phyloP scores from a whole-genome alignment of 148 eudicot genomes.

The Chenopodium album region DNA sequence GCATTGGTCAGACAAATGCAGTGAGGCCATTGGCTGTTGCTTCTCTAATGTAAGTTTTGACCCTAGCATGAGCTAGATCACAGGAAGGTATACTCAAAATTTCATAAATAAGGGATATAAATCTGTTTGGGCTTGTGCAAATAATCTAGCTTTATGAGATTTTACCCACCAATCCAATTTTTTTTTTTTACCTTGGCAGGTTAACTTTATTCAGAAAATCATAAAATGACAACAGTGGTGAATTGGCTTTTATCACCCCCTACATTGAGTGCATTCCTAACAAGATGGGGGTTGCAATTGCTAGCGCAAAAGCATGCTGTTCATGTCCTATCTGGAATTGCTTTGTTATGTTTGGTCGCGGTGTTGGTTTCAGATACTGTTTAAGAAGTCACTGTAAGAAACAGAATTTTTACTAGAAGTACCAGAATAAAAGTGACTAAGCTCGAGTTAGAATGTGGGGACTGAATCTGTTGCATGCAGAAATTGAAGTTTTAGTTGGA shows the following conservation, averaged over 20 bases:
- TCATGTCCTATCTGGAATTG: no score
- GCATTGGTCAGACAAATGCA: constrained; percentile 61
- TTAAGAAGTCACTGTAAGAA: not conserved
- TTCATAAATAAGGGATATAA: not conserved
- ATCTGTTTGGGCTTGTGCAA: not conserved
- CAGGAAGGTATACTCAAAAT: not conserved
- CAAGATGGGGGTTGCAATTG: no score
- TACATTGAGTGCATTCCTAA: no score
- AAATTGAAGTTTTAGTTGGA: not conserved
- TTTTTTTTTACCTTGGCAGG: not conserved
- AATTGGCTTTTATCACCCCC: no score
- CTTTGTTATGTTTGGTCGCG: not conserved
- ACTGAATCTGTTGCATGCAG: not conserved
- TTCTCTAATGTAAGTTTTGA: constrained; percentile 18
- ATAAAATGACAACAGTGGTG: not conserved
- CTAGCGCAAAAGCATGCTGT: no score
- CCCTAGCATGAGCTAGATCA: not conserved
- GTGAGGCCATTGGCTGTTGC: constrained; percentile 18
- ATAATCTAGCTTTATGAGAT: not conserved
- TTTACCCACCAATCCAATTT: not conserved
- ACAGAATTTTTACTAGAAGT: not conserved
- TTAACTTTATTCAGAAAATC: not conserved
- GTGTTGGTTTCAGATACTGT: not conserved
- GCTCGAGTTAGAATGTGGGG: not conserved
- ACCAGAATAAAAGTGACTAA: not conserved